Conservation (phyloP, 768 basidiomycete genomes). For the Leucocoprinus birnbaumii region DNA sequence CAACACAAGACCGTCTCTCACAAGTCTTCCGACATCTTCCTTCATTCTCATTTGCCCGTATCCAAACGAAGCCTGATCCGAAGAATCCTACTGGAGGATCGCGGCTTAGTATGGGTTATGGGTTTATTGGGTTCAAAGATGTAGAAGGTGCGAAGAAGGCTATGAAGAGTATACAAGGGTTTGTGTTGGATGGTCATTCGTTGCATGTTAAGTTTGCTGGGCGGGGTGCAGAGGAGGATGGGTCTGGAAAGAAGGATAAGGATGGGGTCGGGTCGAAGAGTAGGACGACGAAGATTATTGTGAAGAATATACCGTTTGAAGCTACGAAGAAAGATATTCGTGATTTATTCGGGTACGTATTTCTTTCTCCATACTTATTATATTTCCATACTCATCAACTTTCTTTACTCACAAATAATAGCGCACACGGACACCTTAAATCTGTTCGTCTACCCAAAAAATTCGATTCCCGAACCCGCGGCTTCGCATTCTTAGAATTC, state of each 20-base stretch:
- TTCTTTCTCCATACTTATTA: no score
- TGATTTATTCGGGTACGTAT: slow-evolving; percentile 79
- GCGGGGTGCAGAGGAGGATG: slow-evolving; percentile 67
- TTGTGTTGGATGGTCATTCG: slow-evolving; percentile 83
- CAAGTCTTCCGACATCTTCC: slow-evolving; percentile 73
- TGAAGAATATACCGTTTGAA: slow-evolving; percentile 98
- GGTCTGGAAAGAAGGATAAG: slow-evolving; percentile 27
- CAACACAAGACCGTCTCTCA: slow-evolving; percentile 69
- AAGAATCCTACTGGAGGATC: slow-evolving; percentile 57
- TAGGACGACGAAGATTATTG: slow-evolving; percentile 89
- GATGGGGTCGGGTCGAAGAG: slow-evolving; percentile 44
- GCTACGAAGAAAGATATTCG: slow-evolving; percentile 90
- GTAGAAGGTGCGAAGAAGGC: slow-evolving; percentile 71
- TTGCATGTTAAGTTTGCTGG: slow-evolving; percentile 86
- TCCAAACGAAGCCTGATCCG: slow-evolving; percentile 90
- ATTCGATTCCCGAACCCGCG: slow-evolving; percentile 84
- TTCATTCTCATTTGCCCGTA: slow-evolving; percentile 80
- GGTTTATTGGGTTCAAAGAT: slow-evolving; percentile 89
- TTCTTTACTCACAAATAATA: slow-evolving; percentile 25
- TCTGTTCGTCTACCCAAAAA: slow-evolving; percentile 92
- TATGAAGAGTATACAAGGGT: slow-evolving; percentile 73
- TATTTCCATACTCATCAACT: not conserved
- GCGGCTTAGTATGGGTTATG: slow-evolving; percentile 91
- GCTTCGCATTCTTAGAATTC: slow-evolving; percentile 97
- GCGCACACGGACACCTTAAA: slow-evolving; percentile 89